Evolutionary conservation across 305 asterid species (phyloP), one percentile per base, ranked within the genome.

Genomic region (Fraxinus sp.): DNA sequence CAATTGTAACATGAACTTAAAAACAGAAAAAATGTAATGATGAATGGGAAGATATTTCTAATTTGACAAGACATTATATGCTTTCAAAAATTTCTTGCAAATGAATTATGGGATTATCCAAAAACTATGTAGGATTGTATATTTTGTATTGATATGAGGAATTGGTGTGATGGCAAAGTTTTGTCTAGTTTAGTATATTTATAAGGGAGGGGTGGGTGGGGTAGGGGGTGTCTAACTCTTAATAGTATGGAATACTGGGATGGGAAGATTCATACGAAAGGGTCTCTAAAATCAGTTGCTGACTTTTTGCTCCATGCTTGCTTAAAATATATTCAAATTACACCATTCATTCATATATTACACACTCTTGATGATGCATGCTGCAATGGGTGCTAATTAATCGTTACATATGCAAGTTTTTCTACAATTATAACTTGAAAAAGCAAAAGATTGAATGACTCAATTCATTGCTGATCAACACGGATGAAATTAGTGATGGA

Each of bases 251-350:
- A 84, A 80, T 28, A 30, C 14, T 79, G 83, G 75, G 84, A 84
- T 86, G 85, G 81, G 83, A 83, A 87, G 84, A 81, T 79, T 90
- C 55, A 79, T 82, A 87, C 89, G 91, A 73, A 88, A 91, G 41
- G 82, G 80, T 79, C 36, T 72, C 64, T 24, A 66, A 22, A 68
- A 39, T 46, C 35, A n/a, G 86, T 82, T 86, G 55, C 80, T 84
- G 85, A 84, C 86, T 86, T 32, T 84, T 84, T 86, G 90, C 84
- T 72, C 87, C 91, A 84, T 87, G 82, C 86, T 83, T 83, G 78
- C 85, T 64, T 55, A 80, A 59, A 24, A 76, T 39, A 33, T 20
- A 75, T 75, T 5, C 22, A 75, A 35, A 49, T 49, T 3, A 14
- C 18, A 49, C 20, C 59, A 14, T 49, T 49, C 59, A 49, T 49